Base-by-base conservation (phyloP, 2,329 filamentous ascomycete species). In the Aureobasidium pullulans region DNA sequence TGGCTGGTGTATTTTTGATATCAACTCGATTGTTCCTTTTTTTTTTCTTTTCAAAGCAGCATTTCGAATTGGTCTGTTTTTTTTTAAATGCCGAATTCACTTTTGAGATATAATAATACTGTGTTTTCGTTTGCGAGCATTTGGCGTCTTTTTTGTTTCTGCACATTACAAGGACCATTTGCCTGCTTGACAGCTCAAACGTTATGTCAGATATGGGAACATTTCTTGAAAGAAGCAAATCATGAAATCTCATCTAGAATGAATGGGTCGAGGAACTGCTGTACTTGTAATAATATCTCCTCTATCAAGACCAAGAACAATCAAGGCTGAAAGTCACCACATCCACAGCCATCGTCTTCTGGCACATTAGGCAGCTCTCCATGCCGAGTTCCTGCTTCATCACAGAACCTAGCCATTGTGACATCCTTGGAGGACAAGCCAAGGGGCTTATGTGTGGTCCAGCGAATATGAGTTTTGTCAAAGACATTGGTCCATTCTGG, bases 401-500 rank as follows among this genome's bases (percentile, higher is more conserved):
- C 87, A 66, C 86, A 89, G 62, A 82, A 75, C 5, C 70, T 67
- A 0, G 87, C 87, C 71, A 90, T 79, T 39, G 76, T 66, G 31
- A 87, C 72, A 67, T 90, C 87, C 67, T 83, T 84, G 19, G 73
- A 72, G 0, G 84, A 86, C n/a, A 90, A 73, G 1, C 87, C 87
- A 8, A 76, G 73, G 0, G 86, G 86, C 60, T 74, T 80, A 69
- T 90, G 87, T 1, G 87, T 90, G 8, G 86, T 89, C 87, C 87
- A 90, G 50, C 85, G 81, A 62, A 90, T 83, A 65, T 84, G 84
- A 0, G 83, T 82, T 6, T 81, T 85, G 69, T 88, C 89, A 73
- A 86, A 90, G 8, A 88, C 86, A 67, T 90, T 90, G 2, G 84
- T 86, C 87, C 87, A 90, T 70, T 90, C 87, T 0, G 87, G 87